These are phyloP conservation scores for Akebia trifoliata DNA, from an alignment of 164 flowering plant species.

Conservation along the genomic window DNA sequence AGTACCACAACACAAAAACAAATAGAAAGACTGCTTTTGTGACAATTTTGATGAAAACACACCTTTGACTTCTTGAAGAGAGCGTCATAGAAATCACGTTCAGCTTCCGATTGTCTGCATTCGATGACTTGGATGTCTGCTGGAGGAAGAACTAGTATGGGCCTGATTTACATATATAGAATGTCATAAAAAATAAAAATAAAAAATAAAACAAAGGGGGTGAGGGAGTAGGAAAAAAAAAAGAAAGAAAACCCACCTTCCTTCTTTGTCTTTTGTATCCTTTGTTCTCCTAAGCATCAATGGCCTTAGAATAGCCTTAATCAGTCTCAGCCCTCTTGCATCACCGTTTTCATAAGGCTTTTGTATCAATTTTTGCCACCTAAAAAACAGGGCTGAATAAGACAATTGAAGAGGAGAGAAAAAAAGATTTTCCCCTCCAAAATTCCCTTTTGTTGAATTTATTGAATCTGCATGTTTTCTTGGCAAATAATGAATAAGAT, in stretches of 20 bases:
- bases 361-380: conserved; percentile 76
- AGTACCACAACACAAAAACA: not conserved
- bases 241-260: conserved; percentile 41
- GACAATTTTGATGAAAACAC: not conserved
- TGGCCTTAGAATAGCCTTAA: conserved; percentile 65
- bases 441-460: not conserved
- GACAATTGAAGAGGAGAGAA: not conserved
- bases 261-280: conserved; percentile 62
- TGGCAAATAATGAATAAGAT: too few relatives aligned
- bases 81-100: conserved; percentile 70
- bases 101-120: conserved; percentile 76
- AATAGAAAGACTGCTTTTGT: not conserved
- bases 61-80: conserved; percentile 78
- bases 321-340: conserved; percentile 48
- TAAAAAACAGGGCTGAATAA: conserved; percentile 14
- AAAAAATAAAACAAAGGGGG: not conserved
- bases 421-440: too few relatives aligned
- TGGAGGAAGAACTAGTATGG: conserved; percentile 77
- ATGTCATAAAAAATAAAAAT: not conserved
- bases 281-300: conserved; percentile 82
- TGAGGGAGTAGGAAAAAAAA: not conserved
- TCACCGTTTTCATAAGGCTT: conserved; percentile 74
- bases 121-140: conserved; percentile 55
- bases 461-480: too few relatives aligned
- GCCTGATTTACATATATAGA: conserved; percentile 32